These are phyloP conservation scores for Eucalyptus regnans DNA, from an alignment of 345 rosid species.

Conservation along the genomic window DNA sequence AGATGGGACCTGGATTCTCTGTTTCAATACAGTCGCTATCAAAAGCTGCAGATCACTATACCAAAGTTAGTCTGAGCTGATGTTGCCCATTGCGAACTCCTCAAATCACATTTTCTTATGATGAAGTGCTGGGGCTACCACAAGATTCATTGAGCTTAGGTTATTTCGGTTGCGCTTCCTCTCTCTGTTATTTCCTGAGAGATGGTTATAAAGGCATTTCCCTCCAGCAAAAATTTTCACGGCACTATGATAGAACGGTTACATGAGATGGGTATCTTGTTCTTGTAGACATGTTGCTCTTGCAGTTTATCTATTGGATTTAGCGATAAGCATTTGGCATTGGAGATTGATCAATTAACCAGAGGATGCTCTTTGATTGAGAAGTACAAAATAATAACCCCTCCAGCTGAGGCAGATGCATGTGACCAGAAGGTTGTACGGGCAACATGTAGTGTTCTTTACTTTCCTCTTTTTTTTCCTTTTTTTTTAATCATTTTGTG, in stretches of 20 bases:
- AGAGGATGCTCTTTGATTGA: background rate
- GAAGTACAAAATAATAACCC: background rate
- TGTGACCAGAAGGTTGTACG: background rate
- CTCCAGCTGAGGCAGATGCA: background rate
- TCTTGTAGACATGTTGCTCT: background rate
- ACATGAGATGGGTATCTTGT: background rate
- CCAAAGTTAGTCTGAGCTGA: slow-evolving; percentile 40
- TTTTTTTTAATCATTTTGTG: background rate
- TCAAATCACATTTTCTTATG: background rate
- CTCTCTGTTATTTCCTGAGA: background rate
- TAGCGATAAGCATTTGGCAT: background rate
- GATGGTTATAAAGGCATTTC: background rate
- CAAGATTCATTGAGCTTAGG: background rate
- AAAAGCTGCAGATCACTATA: slow-evolving; percentile 77
- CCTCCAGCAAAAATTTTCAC: background rate
- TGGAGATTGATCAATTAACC: background rate
- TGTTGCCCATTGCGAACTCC: background rate
- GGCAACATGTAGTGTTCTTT: background rate
- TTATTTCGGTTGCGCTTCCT: background rate
- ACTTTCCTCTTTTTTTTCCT: background rate
- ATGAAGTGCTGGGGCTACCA: background rate
- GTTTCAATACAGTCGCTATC: slow-evolving; percentile 88
- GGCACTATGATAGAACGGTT: background rate
- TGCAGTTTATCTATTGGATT: background rate
- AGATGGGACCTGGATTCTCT: slow-evolving; percentile 87